Conservation (phyloP, 2,329 filamentous ascomycete genomes). For the Hysterium pulicare region DNA sequence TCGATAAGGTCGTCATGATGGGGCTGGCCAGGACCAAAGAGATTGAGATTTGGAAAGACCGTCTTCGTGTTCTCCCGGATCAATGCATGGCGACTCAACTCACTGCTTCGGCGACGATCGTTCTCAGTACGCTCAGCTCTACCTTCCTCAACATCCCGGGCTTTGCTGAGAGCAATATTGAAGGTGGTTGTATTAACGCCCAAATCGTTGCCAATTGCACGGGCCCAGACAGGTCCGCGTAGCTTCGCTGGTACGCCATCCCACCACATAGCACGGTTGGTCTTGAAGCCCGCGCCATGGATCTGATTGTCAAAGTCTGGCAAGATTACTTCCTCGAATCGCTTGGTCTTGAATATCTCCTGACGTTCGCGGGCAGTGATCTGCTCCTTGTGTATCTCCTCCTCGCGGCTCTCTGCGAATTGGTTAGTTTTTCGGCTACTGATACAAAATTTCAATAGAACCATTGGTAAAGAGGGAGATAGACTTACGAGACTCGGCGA, state of each 20-base stretch:
- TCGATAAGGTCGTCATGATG: constrained; percentile 67
- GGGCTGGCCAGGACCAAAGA: constrained; percentile 67
- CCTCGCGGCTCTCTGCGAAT: constrained; percentile 30
- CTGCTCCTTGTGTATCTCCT: constrained; percentile 48
- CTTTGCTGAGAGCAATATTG: constrained; percentile 65
- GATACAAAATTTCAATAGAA: no score
- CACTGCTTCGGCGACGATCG: no score
- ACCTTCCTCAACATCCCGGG: constrained; percentile 59
- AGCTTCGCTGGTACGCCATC: constrained; percentile 69
- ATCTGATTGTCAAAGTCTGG: constrained; percentile 73
- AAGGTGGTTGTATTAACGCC: constrained; percentile 66
- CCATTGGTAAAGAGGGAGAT: no score
- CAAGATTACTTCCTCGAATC: constrained; percentile 75
- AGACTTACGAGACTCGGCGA: constrained; percentile 53
- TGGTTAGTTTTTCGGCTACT: constrained; percentile 12
- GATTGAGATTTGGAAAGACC: constrained; percentile 69
- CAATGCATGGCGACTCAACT: no score
- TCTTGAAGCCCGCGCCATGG: constrained; percentile 21
- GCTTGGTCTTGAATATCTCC: constrained; percentile 48
- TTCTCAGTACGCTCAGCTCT: no score
- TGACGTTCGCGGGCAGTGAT: constrained; percentile 52
- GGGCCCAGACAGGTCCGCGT: constrained; percentile 66
- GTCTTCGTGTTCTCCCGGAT: constrained; percentile 54
- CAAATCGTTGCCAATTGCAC: constrained; percentile 71
- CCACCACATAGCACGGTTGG: constrained; percentile 73